Evolutionary conservation across 1,284 basidiomycete genomes (phyloP).

Genomic region (Ceratobasidium theobromae): DNA sequence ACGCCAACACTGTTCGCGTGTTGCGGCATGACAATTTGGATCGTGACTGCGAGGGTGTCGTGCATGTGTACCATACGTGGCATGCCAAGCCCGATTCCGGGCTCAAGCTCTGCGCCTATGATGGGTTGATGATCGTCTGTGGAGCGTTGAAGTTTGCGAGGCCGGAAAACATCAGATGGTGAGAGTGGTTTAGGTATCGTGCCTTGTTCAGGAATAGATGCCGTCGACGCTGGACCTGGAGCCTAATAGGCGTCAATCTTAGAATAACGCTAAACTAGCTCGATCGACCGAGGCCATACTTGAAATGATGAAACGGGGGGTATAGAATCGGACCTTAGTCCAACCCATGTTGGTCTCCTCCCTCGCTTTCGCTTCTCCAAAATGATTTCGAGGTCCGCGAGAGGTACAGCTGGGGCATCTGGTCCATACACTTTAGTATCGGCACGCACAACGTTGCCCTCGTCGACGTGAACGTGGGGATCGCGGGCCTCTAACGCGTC

Average conservation of each 20-base stretch:
- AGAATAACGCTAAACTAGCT: neutral
- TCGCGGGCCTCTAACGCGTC: constrained; percentile 34
- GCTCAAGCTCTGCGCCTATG: neutral
- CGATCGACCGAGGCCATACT: neutral
- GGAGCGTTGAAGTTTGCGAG: constrained; percentile 13
- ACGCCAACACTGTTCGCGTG: constrained; percentile 37
- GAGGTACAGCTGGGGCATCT: constrained; percentile 16
- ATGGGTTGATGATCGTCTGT: neutral
- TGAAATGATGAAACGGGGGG: neutral
- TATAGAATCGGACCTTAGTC: constrained; percentile 11
- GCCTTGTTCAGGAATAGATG: neutral
- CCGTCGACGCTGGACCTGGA: neutral
- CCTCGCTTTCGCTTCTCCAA: constrained; percentile 27
- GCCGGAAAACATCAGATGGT: constrained; percentile 21
- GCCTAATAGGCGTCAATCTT: neutral
- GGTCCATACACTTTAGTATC: constrained; percentile 27
- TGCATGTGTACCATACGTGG: constrained; percentile 28
- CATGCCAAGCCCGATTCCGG: neutral
- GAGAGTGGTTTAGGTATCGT: constrained; percentile 1
- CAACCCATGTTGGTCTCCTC: constrained; percentile 18
- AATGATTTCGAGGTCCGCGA: constrained; percentile 16
- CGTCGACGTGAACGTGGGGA: constrained; percentile 29
- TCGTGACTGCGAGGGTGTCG: constrained; percentile 35
- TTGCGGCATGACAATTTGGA: constrained; percentile 38
- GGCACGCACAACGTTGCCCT: constrained; percentile 22